Percentiles rank a stretch among this genome's conserved stretches.
These are phyloP conservation scores for Trichoderma guizhouense DNA, from an alignment of 2,329 filamentous ascomycete genomes.

Conservation along the genomic window DNA sequence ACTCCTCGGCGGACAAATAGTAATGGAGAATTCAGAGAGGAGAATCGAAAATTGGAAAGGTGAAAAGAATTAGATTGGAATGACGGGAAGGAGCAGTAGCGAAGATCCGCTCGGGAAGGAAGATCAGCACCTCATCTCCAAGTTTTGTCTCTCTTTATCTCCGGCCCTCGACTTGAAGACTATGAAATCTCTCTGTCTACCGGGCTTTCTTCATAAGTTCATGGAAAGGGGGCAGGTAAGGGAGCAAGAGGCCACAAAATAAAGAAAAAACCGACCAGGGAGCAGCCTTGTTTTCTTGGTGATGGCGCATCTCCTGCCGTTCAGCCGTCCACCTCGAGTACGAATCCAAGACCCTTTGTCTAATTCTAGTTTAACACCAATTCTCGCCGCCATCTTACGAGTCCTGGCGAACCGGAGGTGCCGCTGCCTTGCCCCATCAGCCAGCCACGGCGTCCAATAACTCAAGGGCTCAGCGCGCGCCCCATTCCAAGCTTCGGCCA, in stretches of 20 bases:
- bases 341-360: neutral
- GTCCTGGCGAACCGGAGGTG: conserved; percentile 4
- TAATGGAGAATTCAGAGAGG: neutral
- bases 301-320: neutral
- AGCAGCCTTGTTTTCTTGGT: neutral
- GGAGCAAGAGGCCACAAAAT: neutral
- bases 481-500: conserved; percentile 11
- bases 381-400: neutral
- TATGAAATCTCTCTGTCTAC: neutral
- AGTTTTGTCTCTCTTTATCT: neutral
- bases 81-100: neutral
- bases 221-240: neutral
- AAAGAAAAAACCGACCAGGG: neutral
- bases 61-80: neutral
- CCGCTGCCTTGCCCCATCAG: conserved; percentile 1
- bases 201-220: neutral
- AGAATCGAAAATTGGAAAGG: neutral
- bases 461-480: neutral
- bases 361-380: neutral
- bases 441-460: conserved; percentile 13
- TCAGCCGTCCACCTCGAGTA: neutral
- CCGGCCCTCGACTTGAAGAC: neutral
- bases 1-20: neutral
- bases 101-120: neutral
- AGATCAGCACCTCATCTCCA: conserved; percentile 5